Evolutionary conservation across 768 basidiomycete species (phyloP).

Genomic region (Leccinum variicolor): DNA sequence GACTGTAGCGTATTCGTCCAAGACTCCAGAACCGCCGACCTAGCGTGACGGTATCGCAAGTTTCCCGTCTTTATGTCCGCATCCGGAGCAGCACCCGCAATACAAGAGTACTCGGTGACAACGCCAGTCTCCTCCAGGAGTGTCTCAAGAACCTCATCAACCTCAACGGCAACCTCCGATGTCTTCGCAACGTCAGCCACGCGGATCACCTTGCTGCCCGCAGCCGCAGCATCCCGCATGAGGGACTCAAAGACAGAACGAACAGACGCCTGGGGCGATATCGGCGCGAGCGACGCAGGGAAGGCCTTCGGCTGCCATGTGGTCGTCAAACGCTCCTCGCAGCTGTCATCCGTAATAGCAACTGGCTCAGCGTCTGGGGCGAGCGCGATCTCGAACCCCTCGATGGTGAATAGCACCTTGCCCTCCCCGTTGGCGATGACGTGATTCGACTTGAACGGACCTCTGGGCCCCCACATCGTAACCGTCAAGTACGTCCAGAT

Average conservation of each 20-base stretch:
- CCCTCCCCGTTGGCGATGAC: constrained; percentile 29
- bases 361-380: constrained; percentile 29
- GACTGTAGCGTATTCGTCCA: constrained; percentile 10
- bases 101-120: constrained; percentile 17
- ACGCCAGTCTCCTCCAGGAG: constrained; percentile 17
- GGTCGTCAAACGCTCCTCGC: constrained; percentile 30
- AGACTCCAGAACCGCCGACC: constrained; percentile 19
- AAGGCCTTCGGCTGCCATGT: constrained; percentile 31
- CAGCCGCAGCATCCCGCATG: constrained; percentile 11
- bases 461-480: constrained; percentile 20
- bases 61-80: constrained; percentile 22
- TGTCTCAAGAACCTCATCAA: constrained; percentile 14
- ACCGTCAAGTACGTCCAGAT: constrained; percentile 30
- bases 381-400: constrained; percentile 32
- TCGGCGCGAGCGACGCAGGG: constrained; percentile 15
- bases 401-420: constrained; percentile 31
- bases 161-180: constrained; percentile 12
- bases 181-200: constrained; percentile 24
- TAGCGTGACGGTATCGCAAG: constrained; percentile 10
- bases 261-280: constrained; percentile 4
- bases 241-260: constrained; percentile 17
- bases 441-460: constrained; percentile 26
- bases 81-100: constrained; percentile 15
- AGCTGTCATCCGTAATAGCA: constrained; percentile 21
- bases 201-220: constrained; percentile 23